Percentiles rank a stretch among this genome's conserved stretches.
phyloP scores from a whole-genome alignment of 1,284 basidiomycete species.

The Fomitiporia mediterranea region DNA sequence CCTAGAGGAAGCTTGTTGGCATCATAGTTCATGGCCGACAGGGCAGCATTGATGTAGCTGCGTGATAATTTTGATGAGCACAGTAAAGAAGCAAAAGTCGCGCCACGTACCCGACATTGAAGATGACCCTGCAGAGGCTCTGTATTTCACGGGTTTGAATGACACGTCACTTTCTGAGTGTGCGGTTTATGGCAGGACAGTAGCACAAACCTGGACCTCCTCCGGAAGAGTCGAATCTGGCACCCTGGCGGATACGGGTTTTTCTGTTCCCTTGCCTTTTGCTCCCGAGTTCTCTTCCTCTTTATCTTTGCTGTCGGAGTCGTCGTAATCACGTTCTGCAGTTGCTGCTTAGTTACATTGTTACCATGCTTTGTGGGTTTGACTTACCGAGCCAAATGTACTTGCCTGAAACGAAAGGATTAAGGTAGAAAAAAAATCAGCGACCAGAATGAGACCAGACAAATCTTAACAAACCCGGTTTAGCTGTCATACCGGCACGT shows the following conservation, averaged over 20 bases:
- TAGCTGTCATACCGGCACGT: slow-evolving; percentile 49
- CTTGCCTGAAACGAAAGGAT: slow-evolving; percentile 40
- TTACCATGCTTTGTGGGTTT: neutral
- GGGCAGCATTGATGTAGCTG: slow-evolving; percentile 50
- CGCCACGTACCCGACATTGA: slow-evolving; percentile 41
- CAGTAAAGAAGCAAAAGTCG: neutral
- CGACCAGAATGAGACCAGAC: neutral
- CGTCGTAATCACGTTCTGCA: slow-evolving; percentile 48
- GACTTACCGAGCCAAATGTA: slow-evolving; percentile 52
- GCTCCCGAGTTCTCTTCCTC: slow-evolving; percentile 22
- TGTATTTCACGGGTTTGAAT: slow-evolving; percentile 23
- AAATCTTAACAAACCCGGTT: slow-evolving; percentile 32
- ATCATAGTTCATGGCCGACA: slow-evolving; percentile 69
- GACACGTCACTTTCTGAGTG: neutral
- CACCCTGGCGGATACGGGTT: slow-evolving; percentile 32
- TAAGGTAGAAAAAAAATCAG: neutral
- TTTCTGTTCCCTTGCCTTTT: slow-evolving; percentile 30
- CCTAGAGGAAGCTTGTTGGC: slow-evolving; percentile 64
- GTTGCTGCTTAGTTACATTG: too few species aligned
- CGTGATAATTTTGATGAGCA: neutral
- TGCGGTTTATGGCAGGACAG: neutral
- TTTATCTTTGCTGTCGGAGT: slow-evolving; percentile 40
- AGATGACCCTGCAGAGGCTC: slow-evolving; percentile 52
- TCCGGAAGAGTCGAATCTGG: slow-evolving; percentile 43
- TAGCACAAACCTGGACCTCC: slow-evolving; percentile 43